phyloP scores from a whole-genome alignment of 2,329 filamentous ascomycete genomes.

The Madurella fahalii region DNA sequence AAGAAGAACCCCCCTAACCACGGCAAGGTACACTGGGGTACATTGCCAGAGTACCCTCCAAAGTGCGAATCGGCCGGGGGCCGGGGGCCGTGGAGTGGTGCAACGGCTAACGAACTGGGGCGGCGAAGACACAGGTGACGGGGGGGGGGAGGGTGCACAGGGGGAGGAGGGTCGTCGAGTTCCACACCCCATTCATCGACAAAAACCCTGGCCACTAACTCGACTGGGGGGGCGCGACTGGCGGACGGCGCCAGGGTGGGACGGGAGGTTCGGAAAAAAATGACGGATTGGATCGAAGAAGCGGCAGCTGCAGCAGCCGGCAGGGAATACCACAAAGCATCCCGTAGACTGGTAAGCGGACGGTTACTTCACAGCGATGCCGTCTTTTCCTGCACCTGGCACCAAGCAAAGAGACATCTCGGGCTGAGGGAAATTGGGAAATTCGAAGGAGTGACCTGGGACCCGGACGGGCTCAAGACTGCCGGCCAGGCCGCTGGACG shows the following conservation, averaged over 20 bases:
- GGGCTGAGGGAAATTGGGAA: background rate
- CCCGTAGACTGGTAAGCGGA: background rate
- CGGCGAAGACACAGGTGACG: conserved; percentile 19
- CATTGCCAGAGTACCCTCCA: conserved; percentile 8
- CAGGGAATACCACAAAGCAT: background rate
- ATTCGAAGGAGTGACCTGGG: background rate
- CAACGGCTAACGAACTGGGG: conserved; percentile 23
- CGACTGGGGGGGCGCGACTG: conserved; percentile 1
- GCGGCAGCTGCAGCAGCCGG: background rate
- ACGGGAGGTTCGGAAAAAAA: background rate
- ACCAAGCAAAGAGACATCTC: background rate
- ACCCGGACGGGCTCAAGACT: background rate
- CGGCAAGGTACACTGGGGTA: conserved; percentile 21
- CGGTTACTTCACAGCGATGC: background rate
- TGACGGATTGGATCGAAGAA: background rate
- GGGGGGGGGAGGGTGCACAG: conserved; percentile 9
- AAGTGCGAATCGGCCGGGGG: conserved; percentile 17
- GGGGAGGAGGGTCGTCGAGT: conserved; percentile 6
- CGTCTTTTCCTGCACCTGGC: background rate
- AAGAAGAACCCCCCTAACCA: conserved; percentile 10
- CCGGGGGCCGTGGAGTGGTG: conserved; percentile 23
- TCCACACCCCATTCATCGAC: conserved; percentile 12
- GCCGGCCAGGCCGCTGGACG: background rate
- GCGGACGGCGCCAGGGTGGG: conserved; percentile 8
- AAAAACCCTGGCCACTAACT: conserved; percentile 9